phyloP scores from a whole-genome alignment of 108 stramenopile genomes.

The Cyclostephanos tholiformis region DNA sequence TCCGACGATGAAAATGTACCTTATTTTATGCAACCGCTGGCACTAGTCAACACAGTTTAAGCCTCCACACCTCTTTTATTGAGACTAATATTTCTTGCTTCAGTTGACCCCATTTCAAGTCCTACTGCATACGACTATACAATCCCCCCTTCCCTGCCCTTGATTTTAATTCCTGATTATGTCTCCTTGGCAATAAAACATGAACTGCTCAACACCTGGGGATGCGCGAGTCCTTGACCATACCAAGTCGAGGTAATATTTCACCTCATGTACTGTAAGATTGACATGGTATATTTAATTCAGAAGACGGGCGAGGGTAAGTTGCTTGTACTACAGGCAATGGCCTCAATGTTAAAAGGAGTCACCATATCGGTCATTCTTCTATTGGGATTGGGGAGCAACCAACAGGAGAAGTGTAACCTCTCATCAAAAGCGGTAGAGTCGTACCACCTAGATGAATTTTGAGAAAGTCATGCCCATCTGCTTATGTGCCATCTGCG shows the following conservation, averaged over 20 bases:
- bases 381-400: background rate
- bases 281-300: background rate
- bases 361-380: background rate
- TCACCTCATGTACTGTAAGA: background rate
- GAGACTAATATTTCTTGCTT: too few species aligned
- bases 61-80: too few species aligned
- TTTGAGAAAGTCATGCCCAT: background rate
- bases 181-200: too few species aligned
- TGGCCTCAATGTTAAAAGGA: constrained; percentile 1
- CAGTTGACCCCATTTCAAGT: too few species aligned
- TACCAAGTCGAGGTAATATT: constrained; percentile 1
- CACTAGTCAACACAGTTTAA: too few species aligned
- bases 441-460: background rate
- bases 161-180: too few species aligned
- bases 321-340: background rate
- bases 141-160: too few species aligned
- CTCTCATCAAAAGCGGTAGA: background rate
- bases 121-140: too few species aligned
- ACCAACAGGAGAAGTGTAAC: too few species aligned
- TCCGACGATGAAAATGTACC: too few species aligned
- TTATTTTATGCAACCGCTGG: too few species aligned
- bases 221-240: background rate
- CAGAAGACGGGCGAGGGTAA: background rate
- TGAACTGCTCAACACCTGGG: too few species aligned
- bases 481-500: background rate